Conservation (phyloP, 225 moss, liverwort and hornwort genomes). For the Climacium dendroides region DNA sequence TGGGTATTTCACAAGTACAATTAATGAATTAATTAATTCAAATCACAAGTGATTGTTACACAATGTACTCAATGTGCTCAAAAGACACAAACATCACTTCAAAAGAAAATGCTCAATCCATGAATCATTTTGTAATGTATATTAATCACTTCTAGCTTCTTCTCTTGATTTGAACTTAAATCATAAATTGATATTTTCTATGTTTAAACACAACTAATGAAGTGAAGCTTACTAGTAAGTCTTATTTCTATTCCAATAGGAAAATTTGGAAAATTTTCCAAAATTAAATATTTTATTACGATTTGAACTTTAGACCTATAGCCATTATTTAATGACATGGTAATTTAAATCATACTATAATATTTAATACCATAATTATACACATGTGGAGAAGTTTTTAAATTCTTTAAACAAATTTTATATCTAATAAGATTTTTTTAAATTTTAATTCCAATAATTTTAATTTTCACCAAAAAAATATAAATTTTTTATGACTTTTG, state of each 20-base stretch:
- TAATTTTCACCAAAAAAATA: no score
- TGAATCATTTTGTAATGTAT: fast-evolving
- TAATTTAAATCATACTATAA: background rate
- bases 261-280: background rate
- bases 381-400: background rate
- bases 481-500: no score
- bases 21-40: no score
- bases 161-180: background rate
- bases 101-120: background rate
- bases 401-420: background rate
- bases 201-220: fast-evolving
- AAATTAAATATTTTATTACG: background rate
- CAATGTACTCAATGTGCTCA: no score
- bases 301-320: background rate
- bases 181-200: background rate
- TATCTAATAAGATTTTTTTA: background rate
- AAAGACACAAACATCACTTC: no score
- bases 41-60: no score
- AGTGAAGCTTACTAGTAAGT: background rate
- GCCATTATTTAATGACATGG: fast-evolving
- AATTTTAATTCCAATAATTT: background rate
- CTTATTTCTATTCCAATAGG: background rate
- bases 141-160: background rate
- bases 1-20: no score
- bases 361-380: background rate